phyloP scores from a whole-genome alignment of 2,329 filamentous ascomycete genomes.

The Talaromyces sp. region DNA sequence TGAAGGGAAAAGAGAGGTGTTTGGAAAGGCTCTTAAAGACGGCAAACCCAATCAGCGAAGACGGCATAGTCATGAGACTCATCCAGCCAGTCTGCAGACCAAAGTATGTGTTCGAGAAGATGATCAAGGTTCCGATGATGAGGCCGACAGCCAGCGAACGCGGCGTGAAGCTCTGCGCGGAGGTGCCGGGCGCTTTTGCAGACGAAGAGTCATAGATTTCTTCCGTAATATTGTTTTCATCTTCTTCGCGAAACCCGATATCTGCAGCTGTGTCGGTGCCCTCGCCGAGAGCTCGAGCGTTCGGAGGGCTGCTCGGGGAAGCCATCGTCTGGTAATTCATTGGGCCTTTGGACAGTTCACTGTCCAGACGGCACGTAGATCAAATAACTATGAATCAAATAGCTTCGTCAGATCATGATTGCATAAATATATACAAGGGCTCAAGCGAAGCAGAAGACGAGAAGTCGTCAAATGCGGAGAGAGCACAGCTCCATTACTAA shows the following conservation, averaged over 20 bases:
- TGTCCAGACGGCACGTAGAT: background rate
- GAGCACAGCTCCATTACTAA: conserved; percentile 1
- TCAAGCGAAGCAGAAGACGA: background rate
- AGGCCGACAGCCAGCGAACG: conserved; percentile 77
- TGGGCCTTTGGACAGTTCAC: background rate
- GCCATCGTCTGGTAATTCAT: conserved; percentile 34
- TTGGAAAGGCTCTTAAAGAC: conserved; percentile 78
- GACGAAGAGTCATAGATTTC: background rate
- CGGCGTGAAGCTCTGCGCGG: conserved; percentile 68
- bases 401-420: background rate
- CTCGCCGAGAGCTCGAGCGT: conserved; percentile 7
- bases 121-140: conserved; percentile 82
- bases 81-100: conserved; percentile 87
- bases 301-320: background rate
- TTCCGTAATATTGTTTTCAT: background rate
- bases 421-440: background rate
- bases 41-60: conserved; percentile 88
- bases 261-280: background rate
- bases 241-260: conserved; percentile 7
- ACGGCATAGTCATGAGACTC: conserved; percentile 93
- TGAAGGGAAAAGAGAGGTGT: conserved; percentile 75
- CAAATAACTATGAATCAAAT: background rate
- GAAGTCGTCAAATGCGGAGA: background rate
- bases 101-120: conserved; percentile 98
- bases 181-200: conserved; percentile 17